A percentile compares a stretch with the other conserved stretches of the same genome.
These are phyloP conservation scores for Phytophthora sp. DNA, from an alignment of 352 stramenopile genomes.

Conservation along the genomic window DNA sequence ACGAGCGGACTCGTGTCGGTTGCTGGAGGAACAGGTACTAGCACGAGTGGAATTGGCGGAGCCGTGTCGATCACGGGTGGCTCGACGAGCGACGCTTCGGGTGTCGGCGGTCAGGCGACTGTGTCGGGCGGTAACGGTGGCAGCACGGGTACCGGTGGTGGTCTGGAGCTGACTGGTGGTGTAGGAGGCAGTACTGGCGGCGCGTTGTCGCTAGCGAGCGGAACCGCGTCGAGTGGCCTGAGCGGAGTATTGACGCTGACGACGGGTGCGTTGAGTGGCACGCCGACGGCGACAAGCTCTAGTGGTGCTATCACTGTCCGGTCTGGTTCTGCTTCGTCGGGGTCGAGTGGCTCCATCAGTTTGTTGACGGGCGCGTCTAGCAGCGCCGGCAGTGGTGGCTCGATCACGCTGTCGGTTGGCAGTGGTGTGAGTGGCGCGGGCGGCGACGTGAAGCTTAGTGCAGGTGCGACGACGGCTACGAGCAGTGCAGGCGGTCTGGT, in stretches of 20 bases:
- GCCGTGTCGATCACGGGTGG: too few species aligned
- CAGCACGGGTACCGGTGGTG: constrained; percentile 18
- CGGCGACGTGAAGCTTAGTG: constrained; percentile 39
- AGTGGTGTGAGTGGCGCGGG: constrained; percentile 37
- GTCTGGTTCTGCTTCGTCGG: constrained; percentile 16
- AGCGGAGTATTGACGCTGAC: constrained; percentile 8
- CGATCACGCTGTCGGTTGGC: constrained; percentile 38
- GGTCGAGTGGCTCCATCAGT: constrained; percentile 17
- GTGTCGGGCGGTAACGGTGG: not conserved
- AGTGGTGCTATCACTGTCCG: constrained; percentile 29
- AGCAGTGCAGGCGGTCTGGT: constrained; percentile 40
- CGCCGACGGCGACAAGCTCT: not conserved
- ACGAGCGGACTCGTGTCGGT: too few species aligned
- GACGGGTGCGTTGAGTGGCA: not conserved
- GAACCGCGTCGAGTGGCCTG: not conserved
- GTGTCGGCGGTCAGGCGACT: constrained; percentile 1
- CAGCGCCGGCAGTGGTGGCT: constrained; percentile 14
- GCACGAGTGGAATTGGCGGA: too few species aligned
- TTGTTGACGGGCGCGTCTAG: constrained; percentile 14
- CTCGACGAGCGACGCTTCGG: not conserved
- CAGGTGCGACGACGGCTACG: constrained; percentile 30
- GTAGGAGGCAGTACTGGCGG: constrained; percentile 21
- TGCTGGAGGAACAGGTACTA: too few species aligned
- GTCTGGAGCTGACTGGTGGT: constrained; percentile 14
- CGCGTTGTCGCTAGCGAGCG: constrained; percentile 22